phyloP scores from a whole-genome alignment of 176 grass and related monocot species.

The Tuctoria greenei region DNA sequence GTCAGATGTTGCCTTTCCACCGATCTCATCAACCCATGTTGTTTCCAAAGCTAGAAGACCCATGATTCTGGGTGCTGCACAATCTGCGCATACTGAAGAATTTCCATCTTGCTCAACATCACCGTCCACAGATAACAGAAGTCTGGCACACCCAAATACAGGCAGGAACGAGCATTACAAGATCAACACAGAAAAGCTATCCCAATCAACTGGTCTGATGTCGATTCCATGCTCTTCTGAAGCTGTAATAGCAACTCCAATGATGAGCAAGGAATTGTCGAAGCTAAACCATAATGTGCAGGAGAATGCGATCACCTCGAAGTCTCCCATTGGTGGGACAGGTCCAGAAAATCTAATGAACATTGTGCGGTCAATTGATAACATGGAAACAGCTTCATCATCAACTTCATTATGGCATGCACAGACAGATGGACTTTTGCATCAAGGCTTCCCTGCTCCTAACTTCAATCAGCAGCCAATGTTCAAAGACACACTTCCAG shows the following conservation, averaged over 20 bases:
- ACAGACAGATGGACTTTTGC: constrained; percentile 70
- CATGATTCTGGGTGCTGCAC: constrained; percentile 47
- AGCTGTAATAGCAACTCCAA: constrained; percentile 43
- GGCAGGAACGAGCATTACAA: constrained; percentile 55
- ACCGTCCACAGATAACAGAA: constrained; percentile 66
- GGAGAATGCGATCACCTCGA: constrained; percentile 46
- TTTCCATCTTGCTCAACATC: constrained; percentile 85
- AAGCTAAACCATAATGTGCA: constrained; percentile 64
- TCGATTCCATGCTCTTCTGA: constrained; percentile 53
- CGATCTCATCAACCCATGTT: constrained; percentile 31
- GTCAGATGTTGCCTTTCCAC: constrained; percentile 46
- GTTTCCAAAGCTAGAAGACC: constrained; percentile 50
- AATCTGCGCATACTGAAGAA: constrained; percentile 84
- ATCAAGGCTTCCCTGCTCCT: constrained; percentile 62
- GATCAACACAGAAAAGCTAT: constrained; percentile 48
- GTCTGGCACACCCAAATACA: constrained; percentile 37
- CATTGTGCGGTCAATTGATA: constrained; percentile 62
- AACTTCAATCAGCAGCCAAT: constrained; percentile 66
- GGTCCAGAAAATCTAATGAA: constrained; percentile 62
- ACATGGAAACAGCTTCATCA: constrained; percentile 86
- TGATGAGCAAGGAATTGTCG: constrained; percentile 43
- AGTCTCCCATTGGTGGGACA: constrained; percentile 50
- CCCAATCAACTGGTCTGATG: constrained; percentile 45
- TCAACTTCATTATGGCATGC: constrained; percentile 82
- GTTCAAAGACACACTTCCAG: constrained; percentile 66